phyloP scores from a whole-genome alignment of 2,329 filamentous ascomycete species.

The Aureobasidium vineae region DNA sequence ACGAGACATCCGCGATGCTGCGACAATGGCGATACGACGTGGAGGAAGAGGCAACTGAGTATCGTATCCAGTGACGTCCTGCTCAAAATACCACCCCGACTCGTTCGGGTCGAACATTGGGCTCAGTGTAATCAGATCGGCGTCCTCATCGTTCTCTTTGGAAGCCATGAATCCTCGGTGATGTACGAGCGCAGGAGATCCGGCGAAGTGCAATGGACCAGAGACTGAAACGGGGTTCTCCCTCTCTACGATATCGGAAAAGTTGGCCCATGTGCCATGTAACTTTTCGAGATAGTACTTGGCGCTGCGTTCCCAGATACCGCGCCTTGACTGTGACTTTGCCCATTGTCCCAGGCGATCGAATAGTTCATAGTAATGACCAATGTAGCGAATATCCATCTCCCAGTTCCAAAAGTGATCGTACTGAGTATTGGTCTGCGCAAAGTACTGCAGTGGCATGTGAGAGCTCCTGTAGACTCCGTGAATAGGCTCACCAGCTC shows the following conservation, averaged over 20 bases:
- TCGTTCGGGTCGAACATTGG: neutral
- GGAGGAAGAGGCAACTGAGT: neutral
- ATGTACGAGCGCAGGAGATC: conserved; percentile 54
- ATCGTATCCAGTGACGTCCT: neutral
- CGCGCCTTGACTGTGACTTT: conserved; percentile 66
- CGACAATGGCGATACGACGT: neutral
- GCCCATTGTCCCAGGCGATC: conserved; percentile 63
- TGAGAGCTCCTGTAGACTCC: conserved; percentile 74
- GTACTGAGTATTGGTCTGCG: conserved; percentile 51
- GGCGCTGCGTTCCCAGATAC: conserved; percentile 70
- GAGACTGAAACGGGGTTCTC: conserved; percentile 59
- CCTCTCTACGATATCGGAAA: conserved; percentile 62
- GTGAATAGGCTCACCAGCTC: conserved; percentile 67
- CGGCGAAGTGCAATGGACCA: conserved; percentile 54
- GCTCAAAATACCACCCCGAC: neutral
- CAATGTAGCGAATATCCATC: conserved; percentile 77
- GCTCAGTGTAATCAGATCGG: neutral
- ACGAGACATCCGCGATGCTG: neutral
- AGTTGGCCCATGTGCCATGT: conserved; percentile 66
- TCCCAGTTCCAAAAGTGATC: conserved; percentile 79
- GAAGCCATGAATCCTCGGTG: conserved; percentile 63
- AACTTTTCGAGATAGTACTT: conserved; percentile 69
- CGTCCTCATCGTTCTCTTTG: conserved; percentile 33
- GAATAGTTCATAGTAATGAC: conserved; percentile 80
- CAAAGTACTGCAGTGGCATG: conserved; percentile 53